Percentiles rank a stretch among this genome's conserved stretches.
phyloP scores from a whole-genome alignment of 2,329 filamentous ascomycete genomes.

The Coniochaeta pulveracea region DNA sequence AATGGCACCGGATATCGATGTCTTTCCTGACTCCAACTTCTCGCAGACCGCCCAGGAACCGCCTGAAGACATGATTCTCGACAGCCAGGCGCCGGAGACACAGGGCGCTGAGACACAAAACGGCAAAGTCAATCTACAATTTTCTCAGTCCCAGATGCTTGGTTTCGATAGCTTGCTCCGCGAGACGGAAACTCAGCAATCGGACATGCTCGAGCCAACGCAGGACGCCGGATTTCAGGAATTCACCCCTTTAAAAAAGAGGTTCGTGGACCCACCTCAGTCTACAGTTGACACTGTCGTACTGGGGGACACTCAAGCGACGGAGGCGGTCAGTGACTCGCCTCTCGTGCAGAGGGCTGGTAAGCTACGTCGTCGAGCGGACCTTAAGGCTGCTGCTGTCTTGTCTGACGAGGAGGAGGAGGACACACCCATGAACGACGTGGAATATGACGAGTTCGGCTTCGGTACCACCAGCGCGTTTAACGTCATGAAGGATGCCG shows the following conservation, averaged over 20 bases:
- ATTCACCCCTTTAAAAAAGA: constrained; percentile 57
- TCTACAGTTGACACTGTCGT: constrained; percentile 65
- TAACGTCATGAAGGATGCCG: constrained; percentile 56
- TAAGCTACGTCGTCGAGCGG: constrained; percentile 28
- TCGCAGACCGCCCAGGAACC: constrained; percentile 46
- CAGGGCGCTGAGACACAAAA: constrained; percentile 22
- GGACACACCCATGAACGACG: constrained; percentile 10
- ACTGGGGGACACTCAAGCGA: constrained; percentile 23
- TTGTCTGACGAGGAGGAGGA: constrained; percentile 29
- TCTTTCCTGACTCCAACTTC: constrained; percentile 48
- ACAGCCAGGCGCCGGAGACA: constrained; percentile 29
- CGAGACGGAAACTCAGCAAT: constrained; percentile 46
- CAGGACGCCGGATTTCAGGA: constrained; percentile 71
- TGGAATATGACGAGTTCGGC: constrained; percentile 21
- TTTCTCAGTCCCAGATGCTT: constrained; percentile 49
- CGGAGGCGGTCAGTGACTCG: constrained; percentile 40
- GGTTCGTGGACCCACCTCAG: constrained; percentile 52
- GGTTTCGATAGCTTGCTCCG: constrained; percentile 45
- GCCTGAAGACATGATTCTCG: constrained; percentile 37
- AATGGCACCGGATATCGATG: constrained; percentile 45
- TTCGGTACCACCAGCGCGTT: constrained; percentile 38
- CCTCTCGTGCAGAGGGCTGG: constrained; percentile 53
- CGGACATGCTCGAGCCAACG: constrained; percentile 62
- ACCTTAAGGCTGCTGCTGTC: constrained; percentile 18
- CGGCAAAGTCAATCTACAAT: constrained; percentile 32